Evolutionary conservation across 768 basidiomycete species (phyloP), one percentile per base, ranked within the genome.

Genomic region (Collybia sp.): DNA sequence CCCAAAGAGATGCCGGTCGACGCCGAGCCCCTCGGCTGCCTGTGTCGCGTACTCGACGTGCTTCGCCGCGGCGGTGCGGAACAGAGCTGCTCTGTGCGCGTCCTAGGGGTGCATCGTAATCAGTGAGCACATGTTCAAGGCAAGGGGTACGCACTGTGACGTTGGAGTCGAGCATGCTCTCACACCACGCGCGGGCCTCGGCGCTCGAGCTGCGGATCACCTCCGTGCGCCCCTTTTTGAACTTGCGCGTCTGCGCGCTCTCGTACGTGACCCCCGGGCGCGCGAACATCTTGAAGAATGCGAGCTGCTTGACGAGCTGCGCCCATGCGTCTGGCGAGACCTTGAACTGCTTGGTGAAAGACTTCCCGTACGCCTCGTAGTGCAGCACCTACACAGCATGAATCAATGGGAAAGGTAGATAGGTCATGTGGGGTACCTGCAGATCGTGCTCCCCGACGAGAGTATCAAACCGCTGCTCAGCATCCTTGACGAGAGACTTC

Each of bases 1-100:
- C 6, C 94, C 96, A 64, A 94, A 97, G 49, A 98, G 69, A 65
- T 99, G 96, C 30, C 95, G 76, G 65, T 98, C 95, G 16, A 99
- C 92, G 38, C 94, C 96, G 63, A 89, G 84, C 1, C 88, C 96
- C 50, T 95, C 90, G 1, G 93, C 89, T 0, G 95, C 94, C 88
- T 92, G 94, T 2, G 77, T 72, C 2, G 87, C 80, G 60, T 97
- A 97, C 64, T 88, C 77, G 54, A 89, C 71, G 66, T 99, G 96
- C 15, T 93, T 73, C n/a, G 71, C 63, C 1, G 82, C 83, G 1
- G 96, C 96, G 6, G 68, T 70, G 45, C 80, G 75, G 73, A 96
- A 91, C 30, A 93, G 73, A 32, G 63, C 64, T 2, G 79, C 77
- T 0, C 91, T 77, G 40, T 77, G 69, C 19, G 55, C 37, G 8